Evolutionary conservation across 169 alveolate genomes (phyloP), one percentile per base, ranked within the genome.

Genomic region (Eimeria necatrix): DNA sequence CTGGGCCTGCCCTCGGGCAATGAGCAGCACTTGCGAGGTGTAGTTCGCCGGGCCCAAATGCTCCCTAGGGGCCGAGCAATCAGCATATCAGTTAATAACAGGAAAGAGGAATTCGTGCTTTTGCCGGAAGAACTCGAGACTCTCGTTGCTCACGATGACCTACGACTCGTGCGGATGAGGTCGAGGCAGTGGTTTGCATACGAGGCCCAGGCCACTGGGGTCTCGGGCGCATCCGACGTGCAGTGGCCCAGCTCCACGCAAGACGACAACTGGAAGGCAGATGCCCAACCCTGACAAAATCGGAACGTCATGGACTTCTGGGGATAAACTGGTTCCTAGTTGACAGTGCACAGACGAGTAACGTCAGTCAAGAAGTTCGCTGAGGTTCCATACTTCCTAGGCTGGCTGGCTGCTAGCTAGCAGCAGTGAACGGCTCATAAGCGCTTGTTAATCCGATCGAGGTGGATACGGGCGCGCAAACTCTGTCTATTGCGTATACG

Each of bases 81-180:
- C 18, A 56, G 87, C 6, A 16, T 89, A 3, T 22, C 88, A 6
- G 9, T 89, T 32, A 70, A 89, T 48, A 89, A 89, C 49, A 46
- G 94, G 16, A 89, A 71, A 51, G 94, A 89, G 32, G 94, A 89
- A 20, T 89, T 89, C 76, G 61, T 89, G 9, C 78, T 89, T 10
- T 32, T 56, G 20, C 68, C 83, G 32, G 85, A 53, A 12, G 94
- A 89, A n/a, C 86, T 89, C 20, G 70, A 73, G 56, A 68, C 87
- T 46, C 94, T 89, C 3, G 87, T 89, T 3, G 94, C 94, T 1
- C 94, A 89, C 14, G 94, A 89, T 48, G 94, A 89, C 22, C 94
- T 89, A 10, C 46, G 94, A 8, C 88, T 89, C 26, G 94, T 89
- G 18, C 52, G 94, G 49, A 89, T 80, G 94, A 71, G 94, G 32